Base-by-base conservation (phyloP, 2,329 filamentous ascomycete genomes). In the Harringtonia lauricola region DNA sequence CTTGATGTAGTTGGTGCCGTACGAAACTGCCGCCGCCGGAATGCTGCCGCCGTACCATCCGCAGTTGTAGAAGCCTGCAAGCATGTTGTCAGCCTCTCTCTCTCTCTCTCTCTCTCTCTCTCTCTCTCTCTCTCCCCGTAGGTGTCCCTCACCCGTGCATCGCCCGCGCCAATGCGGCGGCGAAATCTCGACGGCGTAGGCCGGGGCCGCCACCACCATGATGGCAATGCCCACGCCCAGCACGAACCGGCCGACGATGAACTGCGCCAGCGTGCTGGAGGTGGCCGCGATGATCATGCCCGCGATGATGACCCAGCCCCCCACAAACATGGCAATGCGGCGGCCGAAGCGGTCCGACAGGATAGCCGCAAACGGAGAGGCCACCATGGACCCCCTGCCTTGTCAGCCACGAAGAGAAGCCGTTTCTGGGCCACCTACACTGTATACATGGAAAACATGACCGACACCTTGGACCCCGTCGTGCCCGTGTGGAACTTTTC, bases 21-120 rank as follows among this genome's bases (percentile, higher is more conserved):
- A 73, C n/a, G 67, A 68, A 30, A 73, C 57, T 30, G 64, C 61
- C 13, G 70, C 66, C 1, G 70, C 70, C 4, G 69, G 68, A 34
- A 73, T 72, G 35, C 64, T 61, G 39, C 70, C 70, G 34, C 68
- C 68, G 42, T 71, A 72, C 66, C 67, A 72, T 43, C 69, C 69
- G 44, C 67, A 71, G 58, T 74, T 74, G 54, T 72, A 73, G 57
- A 74, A 62, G 26, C 63, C 46, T 17, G 17, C 7, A 26, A 10
- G 6, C 24, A 26, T 6, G 4, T 14, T 3, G 34, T 36, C 21
- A 36, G 34, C 10, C 24, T 7, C 7, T 19, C 3, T 19, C 2
- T 24, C 2, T 24, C 2, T 22, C 22, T 37, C 3, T 37, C 9
- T 10, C 2, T 6, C 3, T 2, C 12, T 5, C 2, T 24, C 35